Conservation (phyloP, 306 rosid genomes). For the Elaeagnus macrophylla region DNA sequence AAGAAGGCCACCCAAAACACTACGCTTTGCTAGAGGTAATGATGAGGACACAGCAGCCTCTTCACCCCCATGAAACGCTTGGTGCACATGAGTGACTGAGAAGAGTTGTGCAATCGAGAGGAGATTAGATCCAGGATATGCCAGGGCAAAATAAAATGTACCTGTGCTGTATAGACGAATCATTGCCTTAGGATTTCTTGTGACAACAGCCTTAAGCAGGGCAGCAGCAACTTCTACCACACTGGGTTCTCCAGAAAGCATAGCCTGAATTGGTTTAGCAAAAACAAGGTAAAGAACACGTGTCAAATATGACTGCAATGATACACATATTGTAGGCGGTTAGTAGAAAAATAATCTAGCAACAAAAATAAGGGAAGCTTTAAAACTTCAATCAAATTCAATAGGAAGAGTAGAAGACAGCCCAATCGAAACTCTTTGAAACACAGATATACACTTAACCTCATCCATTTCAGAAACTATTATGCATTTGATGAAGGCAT, state of each 20-base stretch:
- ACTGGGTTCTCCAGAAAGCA: constrained; percentile 97
- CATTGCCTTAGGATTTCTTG: constrained; percentile 98
- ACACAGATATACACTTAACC: too few relatives aligned
- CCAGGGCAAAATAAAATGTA: constrained; percentile 82
- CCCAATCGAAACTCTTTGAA: too few relatives aligned
- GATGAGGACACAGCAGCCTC: constrained; percentile 96
- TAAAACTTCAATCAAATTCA: too few relatives aligned
- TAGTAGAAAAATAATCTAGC: background rate
- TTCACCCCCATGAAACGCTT: constrained; percentile 99
- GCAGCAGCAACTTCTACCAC: constrained; percentile 90
- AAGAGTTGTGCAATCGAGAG: constrained; percentile 82
- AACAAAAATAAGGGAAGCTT: background rate
- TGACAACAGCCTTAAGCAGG: constrained; percentile 81
- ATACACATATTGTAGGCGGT: background rate
- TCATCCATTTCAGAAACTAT: too few relatives aligned
- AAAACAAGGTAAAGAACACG: background rate
- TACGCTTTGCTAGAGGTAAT: constrained; percentile 94
- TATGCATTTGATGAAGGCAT: too few relatives aligned
- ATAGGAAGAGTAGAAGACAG: too few relatives aligned
- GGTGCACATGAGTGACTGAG: constrained; percentile 94
- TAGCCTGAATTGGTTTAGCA: constrained; percentile 41
- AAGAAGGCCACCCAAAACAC: constrained; percentile 95
- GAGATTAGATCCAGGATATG: constrained; percentile 98
- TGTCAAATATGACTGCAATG: background rate
- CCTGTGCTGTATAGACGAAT: constrained; percentile 94